Evolutionary conservation across 2,329 filamentous ascomycete genomes (phyloP).

Genomic region (Colletotrichum costaricense): DNA sequence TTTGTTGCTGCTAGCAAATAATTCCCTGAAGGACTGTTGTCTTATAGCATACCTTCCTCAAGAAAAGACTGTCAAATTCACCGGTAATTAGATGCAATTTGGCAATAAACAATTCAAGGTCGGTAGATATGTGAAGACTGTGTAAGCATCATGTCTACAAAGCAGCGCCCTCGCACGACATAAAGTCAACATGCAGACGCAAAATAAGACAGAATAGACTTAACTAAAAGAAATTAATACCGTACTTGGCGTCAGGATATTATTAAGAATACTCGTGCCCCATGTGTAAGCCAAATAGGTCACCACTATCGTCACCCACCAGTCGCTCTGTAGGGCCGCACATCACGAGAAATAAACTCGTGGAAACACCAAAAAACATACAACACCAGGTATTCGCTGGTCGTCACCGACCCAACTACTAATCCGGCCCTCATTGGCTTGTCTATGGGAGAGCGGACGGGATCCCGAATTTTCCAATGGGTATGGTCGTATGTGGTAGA

Average conservation of each 20-base stretch:
- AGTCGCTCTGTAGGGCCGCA: not conserved
- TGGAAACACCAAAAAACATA: conserved; percentile 14
- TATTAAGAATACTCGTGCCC: no score
- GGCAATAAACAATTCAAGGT: no score
- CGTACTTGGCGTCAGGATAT: no score
- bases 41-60: not conserved
- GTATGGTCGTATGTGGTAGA: conserved; percentile 21
- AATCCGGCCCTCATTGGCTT: conserved; percentile 19
- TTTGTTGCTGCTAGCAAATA: not conserved
- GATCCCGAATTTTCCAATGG: conserved; percentile 25
- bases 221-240: no score
- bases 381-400: conserved; percentile 27
- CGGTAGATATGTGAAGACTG: no score
- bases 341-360: not conserved
- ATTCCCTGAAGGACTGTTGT: not conserved
- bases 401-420: conserved; percentile 29
- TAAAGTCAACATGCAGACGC: no score
- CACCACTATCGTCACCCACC: not conserved
- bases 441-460: conserved; percentile 29
- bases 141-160: no score
- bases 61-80: not conserved
- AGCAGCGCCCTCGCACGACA: no score
- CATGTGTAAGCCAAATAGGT: not conserved
- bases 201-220: no score
- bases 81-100: no score